Base-by-base conservation (phyloP, 805 yeast genomes). In the Cyberlindnera mycetangii region DNA sequence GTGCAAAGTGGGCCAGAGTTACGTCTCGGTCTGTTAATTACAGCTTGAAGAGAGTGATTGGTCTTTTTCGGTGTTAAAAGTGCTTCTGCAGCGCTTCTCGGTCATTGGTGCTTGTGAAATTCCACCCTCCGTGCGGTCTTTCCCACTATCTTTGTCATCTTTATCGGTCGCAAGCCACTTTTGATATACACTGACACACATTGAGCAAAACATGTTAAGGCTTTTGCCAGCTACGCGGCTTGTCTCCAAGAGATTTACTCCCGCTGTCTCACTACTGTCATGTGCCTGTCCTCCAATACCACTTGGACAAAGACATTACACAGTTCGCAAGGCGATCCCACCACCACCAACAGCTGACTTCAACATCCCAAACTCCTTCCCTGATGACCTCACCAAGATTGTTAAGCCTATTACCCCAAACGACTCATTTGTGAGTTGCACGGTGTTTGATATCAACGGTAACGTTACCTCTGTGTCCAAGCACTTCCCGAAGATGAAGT, bases 391-490 rank as follows among this genome's bases (percentile, higher is more conserved):
- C 12, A 41, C 54, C n/a, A 51, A 47, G 47, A 47, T 50, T 24
- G 52, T 56, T 22, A 62, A 68, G 46, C 71, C 74, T 4, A 66
- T 64, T 3, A 64, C 67, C 7, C 71, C 72, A 1, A 66, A 62
- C 40, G 73, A 77, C 74, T 59, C 73, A 60, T 60, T 78, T 77
- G 67, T 71, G 73, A 49, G 79, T 67, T 90, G 97, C 53, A 92
- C 98, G 2, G 79, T 87, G 0, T 82, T 93, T 54, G 90, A 92
- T 58, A 55, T 61, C 7, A 67, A 72, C 8, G 99, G 98, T 1
- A 75, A 79, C 39, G 87, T 90, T 20, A 72, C 77, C 2, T 85
- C 87, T 0, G 86, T 89, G 1, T 86, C 95, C 1, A 81, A 84
- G 45, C 83, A 81, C 56, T 88, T 83, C 60, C 89, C 89, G 39